phyloP scores from a whole-genome alignment of 1,139 yeast species.

The Kluyveromyces marxianus region DNA sequence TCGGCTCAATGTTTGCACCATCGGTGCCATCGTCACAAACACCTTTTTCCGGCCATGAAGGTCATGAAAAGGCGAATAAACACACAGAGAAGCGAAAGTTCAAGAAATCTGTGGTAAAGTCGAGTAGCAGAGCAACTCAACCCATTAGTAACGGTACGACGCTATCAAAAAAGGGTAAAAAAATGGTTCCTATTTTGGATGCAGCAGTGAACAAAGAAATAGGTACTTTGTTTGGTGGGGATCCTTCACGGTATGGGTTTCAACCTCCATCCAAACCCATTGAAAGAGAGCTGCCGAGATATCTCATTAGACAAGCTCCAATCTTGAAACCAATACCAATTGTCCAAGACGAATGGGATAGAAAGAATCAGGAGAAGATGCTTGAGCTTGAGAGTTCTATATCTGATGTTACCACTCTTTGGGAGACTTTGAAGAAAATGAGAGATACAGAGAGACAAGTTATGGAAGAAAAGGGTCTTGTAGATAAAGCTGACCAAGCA shows the following conservation, averaged over 20 bases:
- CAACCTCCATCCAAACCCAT: constrained; percentile 10
- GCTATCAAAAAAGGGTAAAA: background rate
- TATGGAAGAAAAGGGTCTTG: constrained; percentile 79
- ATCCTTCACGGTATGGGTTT: constrained; percentile 20
- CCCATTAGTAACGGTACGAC: background rate
- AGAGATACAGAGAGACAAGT: constrained; percentile 68
- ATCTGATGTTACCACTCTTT: constrained; percentile 39
- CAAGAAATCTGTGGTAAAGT: background rate
- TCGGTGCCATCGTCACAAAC: background rate
- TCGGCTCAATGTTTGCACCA: constrained; percentile 4
- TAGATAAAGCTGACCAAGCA: constrained; percentile 79
- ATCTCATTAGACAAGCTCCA: constrained; percentile 32
- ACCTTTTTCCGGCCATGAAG: background rate
- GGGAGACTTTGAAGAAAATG: constrained; percentile 59
- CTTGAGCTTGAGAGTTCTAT: constrained; percentile 36
- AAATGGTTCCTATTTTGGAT: constrained; percentile 14
- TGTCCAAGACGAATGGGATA: constrained; percentile 45
- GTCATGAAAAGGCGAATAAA: background rate
- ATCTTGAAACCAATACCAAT: constrained; percentile 25
- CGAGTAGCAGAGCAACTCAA: background rate
- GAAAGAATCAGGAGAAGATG: constrained; percentile 45
- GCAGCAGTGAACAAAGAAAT: background rate
- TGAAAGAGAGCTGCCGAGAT: constrained; percentile 30
- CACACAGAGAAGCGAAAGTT: background rate
- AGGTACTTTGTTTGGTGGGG: constrained; percentile 4